Conservation (phyloP, 768 basidiomycete genomes). For the Pleurotus giganteus region DNA sequence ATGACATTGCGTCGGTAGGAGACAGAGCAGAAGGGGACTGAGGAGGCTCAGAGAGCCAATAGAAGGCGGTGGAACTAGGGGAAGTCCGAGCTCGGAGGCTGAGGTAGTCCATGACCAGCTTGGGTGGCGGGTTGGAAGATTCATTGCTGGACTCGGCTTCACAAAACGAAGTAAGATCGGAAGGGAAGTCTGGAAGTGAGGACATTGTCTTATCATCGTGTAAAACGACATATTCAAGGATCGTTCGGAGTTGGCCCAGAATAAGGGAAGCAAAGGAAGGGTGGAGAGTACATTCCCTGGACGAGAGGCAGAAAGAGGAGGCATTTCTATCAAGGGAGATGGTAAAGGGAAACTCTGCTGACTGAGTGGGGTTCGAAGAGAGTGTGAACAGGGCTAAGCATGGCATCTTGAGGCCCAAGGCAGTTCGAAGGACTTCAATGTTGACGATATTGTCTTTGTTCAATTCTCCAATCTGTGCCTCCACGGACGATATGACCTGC, state of each 20-base stretch:
- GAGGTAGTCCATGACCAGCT: slow-evolving; percentile 30
- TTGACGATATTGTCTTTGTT: not conserved
- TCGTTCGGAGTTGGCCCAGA: slow-evolving; percentile 21
- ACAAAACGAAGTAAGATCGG: slow-evolving; percentile 24
- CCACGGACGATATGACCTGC: slow-evolving; percentile 14
- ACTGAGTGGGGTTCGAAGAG: slow-evolving; percentile 9
- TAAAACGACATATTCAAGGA: slow-evolving; percentile 16
- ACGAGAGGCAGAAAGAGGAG: slow-evolving; percentile 14
- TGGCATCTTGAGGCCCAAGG: slow-evolving; percentile 26
- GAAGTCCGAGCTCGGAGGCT: slow-evolving; percentile 18
- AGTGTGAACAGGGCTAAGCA: slow-evolving; percentile 24
- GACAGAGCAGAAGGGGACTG: slow-evolving; percentile 14
- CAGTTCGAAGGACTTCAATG: slow-evolving; percentile 15
- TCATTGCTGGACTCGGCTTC: slow-evolving; percentile 13
- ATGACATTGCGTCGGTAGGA: slow-evolving; percentile 29
- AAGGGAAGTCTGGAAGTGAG: slow-evolving; percentile 14
- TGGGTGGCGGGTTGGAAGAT: not conserved
- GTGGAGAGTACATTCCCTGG: slow-evolving; percentile 18
- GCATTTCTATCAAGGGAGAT: slow-evolving; percentile 16
- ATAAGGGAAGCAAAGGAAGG: slow-evolving; percentile 25
- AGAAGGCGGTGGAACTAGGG: slow-evolving; percentile 24
- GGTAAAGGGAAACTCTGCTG: slow-evolving; percentile 18
- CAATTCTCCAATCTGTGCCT: slow-evolving; percentile 3
- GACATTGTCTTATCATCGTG: slow-evolving; percentile 13
- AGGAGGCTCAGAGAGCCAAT: slow-evolving; percentile 29